phyloP scores from a whole-genome alignment of 495 filamentous ascomycete genomes.

The Apiosordaria backusii region DNA sequence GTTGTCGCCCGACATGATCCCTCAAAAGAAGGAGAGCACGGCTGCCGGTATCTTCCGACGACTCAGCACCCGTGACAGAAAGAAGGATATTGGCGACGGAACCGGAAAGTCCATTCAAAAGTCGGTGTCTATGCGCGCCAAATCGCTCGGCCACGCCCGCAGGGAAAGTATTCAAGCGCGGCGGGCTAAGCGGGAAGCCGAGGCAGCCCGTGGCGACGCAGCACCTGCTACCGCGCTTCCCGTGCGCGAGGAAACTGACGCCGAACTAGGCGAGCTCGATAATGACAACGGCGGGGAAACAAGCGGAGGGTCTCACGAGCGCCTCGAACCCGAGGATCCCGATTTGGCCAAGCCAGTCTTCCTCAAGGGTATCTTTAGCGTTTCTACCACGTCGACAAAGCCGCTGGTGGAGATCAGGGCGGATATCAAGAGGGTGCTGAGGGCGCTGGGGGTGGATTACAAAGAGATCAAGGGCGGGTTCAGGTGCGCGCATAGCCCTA shows the following conservation, averaged over 20 bases:
- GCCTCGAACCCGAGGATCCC: slow-evolving; percentile 49
- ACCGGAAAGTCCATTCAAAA: slow-evolving; percentile 41
- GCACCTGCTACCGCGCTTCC: slow-evolving; percentile 48
- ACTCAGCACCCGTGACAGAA: slow-evolving; percentile 79
- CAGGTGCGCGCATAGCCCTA: slow-evolving; percentile 79
- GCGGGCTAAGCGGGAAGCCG: slow-evolving; percentile 57
- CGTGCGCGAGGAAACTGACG: slow-evolving; percentile 78
- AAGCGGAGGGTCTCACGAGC: slow-evolving; percentile 50
- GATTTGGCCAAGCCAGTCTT: slow-evolving; percentile 85
- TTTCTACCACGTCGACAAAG: slow-evolving; percentile 92
- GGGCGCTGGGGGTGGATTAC: slow-evolving; percentile 82
- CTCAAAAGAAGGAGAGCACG: slow-evolving; percentile 78
- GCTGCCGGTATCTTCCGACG: slow-evolving; percentile 82
- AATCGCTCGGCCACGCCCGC: slow-evolving; percentile 85
- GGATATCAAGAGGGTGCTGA: slow-evolving; percentile 90
- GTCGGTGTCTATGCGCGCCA: slow-evolving; percentile 66
- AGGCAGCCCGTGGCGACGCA: slow-evolving; percentile 37
- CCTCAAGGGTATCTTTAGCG: slow-evolving; percentile 96
- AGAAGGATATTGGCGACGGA: slow-evolving; percentile 50
- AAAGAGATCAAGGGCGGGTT: slow-evolving; percentile 93
- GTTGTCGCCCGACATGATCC: slow-evolving; percentile 56
- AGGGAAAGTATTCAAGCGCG: slow-evolving; percentile 87
- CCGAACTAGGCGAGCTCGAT: slow-evolving; percentile 44
- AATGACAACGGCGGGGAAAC: slow-evolving; percentile 30
- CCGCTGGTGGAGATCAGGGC: slow-evolving; percentile 77